phyloP scores from a whole-genome alignment of 2,329 filamentous ascomycete genomes.

The Coniochaeta sp. region DNA sequence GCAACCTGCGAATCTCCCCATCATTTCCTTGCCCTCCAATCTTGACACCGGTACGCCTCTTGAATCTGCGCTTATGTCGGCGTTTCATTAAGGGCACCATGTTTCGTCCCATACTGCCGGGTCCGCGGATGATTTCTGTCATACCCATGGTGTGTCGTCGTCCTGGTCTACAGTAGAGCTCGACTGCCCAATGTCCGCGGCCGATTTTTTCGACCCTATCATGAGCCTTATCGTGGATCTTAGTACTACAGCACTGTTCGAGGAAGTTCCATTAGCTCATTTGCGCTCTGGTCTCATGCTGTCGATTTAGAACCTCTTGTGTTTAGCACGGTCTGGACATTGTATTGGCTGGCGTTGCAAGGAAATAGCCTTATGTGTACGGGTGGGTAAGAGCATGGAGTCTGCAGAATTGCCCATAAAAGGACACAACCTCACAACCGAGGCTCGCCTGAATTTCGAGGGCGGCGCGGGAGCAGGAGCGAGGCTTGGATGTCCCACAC shows the following conservation, averaged over 20 bases:
- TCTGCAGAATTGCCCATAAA: background rate
- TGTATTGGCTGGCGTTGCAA: background rate
- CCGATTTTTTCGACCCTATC: background rate
- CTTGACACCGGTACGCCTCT: background rate
- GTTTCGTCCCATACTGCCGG: background rate
- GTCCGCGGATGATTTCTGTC: background rate
- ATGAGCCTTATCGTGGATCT: background rate
- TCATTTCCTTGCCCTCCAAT: background rate
- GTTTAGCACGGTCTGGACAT: background rate
- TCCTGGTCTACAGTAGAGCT: background rate
- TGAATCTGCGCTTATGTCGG: background rate
- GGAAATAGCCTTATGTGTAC: background rate
- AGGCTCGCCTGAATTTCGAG: background rate
- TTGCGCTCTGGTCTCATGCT: background rate
- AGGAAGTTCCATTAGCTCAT: background rate
- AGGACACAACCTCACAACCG: background rate
- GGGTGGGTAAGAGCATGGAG: background rate
- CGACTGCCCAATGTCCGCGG: background rate
- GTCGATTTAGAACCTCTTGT: no score
- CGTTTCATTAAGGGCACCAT: background rate
- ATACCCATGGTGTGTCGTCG: background rate
- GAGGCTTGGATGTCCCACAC: background rate
- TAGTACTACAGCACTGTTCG: background rate
- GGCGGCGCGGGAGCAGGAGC: background rate
- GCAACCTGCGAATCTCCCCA: background rate